Conservation (phyloP, 2,329 filamentous ascomycete species). For the Periconia macrospinosa region DNA sequence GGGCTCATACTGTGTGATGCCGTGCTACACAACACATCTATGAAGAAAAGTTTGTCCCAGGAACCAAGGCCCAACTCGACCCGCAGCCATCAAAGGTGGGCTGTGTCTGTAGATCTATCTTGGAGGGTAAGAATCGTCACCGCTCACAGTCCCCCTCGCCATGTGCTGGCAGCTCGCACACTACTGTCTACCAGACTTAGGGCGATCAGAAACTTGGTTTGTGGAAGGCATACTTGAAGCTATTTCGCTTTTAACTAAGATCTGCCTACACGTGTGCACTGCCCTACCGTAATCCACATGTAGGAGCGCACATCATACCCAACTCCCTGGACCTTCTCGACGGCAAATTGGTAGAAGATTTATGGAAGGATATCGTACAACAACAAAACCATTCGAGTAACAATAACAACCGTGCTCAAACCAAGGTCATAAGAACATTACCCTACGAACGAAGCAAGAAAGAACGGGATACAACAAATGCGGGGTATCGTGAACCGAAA, state of each 20-base stretch:
- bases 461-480: conserved; percentile 1
- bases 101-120: no score
- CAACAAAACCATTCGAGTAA: not conserved
- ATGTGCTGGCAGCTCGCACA: not conserved
- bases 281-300: not conserved
- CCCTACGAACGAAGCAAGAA: not conserved
- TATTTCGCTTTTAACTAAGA: not conserved
- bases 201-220: no score
- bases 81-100: no score
- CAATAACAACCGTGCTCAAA: not conserved
- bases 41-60: no score
- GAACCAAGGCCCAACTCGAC: no score
- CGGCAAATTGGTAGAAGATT: not conserved
- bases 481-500: conserved; percentile 12
- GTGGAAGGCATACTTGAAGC: not conserved
- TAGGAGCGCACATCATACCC: not conserved
- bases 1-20: not conserved
- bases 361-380: not conserved
- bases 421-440: not conserved
- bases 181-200: no score
- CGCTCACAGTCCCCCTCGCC: not conserved
- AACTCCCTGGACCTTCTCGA: not conserved
- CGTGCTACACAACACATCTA: no score
- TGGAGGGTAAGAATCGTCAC: no score
- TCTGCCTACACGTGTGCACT: not conserved